phyloP scores from a whole-genome alignment of 1,139 yeast species.

The Pichia sp. region DNA sequence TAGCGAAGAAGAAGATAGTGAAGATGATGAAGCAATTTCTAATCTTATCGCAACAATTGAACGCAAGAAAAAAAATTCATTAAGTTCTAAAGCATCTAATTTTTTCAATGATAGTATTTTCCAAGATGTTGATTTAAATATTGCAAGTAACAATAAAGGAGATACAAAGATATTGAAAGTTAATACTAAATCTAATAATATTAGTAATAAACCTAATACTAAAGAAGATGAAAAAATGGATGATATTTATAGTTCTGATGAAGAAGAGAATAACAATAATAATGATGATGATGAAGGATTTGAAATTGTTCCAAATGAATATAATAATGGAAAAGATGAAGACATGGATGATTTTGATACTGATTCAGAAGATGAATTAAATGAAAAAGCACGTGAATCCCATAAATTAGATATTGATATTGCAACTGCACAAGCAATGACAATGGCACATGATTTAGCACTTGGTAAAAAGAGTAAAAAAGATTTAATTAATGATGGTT shows the following conservation, averaged over 20 bases:
- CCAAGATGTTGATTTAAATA: constrained; percentile 41
- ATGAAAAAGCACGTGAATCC: constrained; percentile 35
- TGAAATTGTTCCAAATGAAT: constrained; percentile 48
- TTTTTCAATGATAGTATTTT: constrained; percentile 81
- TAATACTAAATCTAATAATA: no score
- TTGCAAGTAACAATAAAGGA: constrained; percentile 18
- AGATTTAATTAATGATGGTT: constrained; percentile 85
- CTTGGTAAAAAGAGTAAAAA: constrained; percentile 78
- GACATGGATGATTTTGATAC: constrained; percentile 42
- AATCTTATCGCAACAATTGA: constrained; percentile 54
- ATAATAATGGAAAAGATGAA: constrained; percentile 27
- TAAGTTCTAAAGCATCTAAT: constrained; percentile 67
- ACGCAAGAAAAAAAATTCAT: constrained; percentile 41
- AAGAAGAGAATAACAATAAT: no score
- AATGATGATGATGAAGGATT: constrained; percentile 35
- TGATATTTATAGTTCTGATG: constrained; percentile 19
- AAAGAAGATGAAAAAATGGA: constrained; percentile 17
- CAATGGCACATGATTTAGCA: constrained; percentile 93
- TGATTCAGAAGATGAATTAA: constrained; percentile 43
- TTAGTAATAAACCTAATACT: no score
- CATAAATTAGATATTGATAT: constrained; percentile 67
- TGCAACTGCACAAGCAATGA: constrained; percentile 96
- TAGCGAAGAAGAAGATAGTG: constrained; percentile 32
- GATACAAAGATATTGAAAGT: constrained; percentile 18
- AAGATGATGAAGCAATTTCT: constrained; percentile 71